These are phyloP conservation scores for Colletotrichum sp. DNA, from an alignment of 2,329 filamentous ascomycete species.

Conservation along the genomic window DNA sequence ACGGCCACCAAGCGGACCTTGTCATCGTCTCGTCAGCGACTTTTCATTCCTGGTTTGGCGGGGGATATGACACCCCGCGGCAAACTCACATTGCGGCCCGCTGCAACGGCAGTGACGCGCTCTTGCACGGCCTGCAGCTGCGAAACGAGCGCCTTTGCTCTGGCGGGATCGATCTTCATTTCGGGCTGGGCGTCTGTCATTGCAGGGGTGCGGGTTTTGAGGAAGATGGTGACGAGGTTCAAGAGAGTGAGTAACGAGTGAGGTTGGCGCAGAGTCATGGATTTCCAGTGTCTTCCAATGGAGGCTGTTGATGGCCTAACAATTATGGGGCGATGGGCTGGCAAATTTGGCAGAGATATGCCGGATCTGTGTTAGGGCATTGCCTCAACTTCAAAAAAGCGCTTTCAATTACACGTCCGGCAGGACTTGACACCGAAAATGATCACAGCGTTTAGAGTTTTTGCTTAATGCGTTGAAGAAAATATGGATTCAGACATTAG, in stretches of 20 bases:
- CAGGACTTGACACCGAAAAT: not conserved
- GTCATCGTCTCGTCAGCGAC: not conserved
- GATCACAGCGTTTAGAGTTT: not conserved
- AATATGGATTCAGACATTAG: not conserved
- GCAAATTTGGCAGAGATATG: not conserved
- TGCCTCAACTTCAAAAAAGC: not conserved
- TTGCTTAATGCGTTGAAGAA: not conserved
- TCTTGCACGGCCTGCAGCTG: conserved; percentile 67
- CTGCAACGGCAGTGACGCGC: conserved; percentile 59
- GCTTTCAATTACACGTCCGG: not conserved
- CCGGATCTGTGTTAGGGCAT: not conserved
- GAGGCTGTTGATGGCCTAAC: not conserved
- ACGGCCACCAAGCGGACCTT: conserved; percentile 90
- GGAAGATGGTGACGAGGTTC: conserved; percentile 28
- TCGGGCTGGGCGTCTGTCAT: conserved; percentile 31
- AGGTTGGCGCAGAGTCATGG: conserved; percentile 41
- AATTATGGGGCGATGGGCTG: not conserved
- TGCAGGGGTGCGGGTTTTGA: not conserved
- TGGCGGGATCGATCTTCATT: conserved; percentile 67
- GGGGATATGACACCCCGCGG: not conserved
- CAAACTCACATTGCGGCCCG: conserved; percentile 57
- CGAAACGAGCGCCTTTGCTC: conserved; percentile 66
- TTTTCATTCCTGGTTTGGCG: not conserved
- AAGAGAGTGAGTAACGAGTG: conserved; percentile 63
- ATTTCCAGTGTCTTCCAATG: not conserved